Evolutionary conservation across 768 basidiomycete genomes (phyloP).

Genomic region (Candolleomyces aberdarensis): DNA sequence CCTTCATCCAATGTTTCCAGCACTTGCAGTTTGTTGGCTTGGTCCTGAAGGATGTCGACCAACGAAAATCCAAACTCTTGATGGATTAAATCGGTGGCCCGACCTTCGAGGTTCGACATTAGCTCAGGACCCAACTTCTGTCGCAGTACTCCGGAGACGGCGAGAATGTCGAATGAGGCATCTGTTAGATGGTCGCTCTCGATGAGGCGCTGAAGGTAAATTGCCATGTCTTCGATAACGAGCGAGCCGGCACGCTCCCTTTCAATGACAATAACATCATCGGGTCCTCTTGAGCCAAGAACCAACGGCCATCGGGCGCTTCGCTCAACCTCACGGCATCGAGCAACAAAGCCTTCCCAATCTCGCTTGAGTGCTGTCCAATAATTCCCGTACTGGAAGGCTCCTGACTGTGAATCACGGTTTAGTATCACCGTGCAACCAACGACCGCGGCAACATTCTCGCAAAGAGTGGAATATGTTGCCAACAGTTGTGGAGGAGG

Average conservation of each 20-base stretch:
- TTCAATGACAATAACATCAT: slow-evolving; percentile 63
- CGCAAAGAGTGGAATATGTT: slow-evolving; percentile 63
- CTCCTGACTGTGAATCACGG: slow-evolving; percentile 75
- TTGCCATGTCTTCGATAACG: slow-evolving; percentile 64
- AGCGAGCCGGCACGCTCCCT: slow-evolving; percentile 71
- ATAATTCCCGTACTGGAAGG: slow-evolving; percentile 72
- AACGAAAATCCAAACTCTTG: slow-evolving; percentile 80
- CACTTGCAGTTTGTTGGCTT: slow-evolving; percentile 51
- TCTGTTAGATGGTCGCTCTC: slow-evolving; percentile 39
- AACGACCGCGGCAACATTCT: slow-evolving; percentile 80
- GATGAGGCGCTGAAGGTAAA: slow-evolving; percentile 53
- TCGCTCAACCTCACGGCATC: slow-evolving; percentile 88
- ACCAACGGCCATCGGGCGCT: slow-evolving; percentile 78
- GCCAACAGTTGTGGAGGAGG: slow-evolving; percentile 54
- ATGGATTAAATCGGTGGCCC: slow-evolving; percentile 60
- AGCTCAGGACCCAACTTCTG: slow-evolving; percentile 56
- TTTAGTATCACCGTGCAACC: slow-evolving; percentile 80
- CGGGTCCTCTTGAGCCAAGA: slow-evolving; percentile 45
- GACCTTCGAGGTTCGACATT: slow-evolving; percentile 54
- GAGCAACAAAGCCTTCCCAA: slow-evolving; percentile 94
- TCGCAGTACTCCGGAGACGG: slow-evolving; percentile 61
- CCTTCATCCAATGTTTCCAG: slow-evolving; percentile 58
- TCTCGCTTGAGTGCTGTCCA: slow-evolving; percentile 85
- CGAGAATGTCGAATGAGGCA: slow-evolving; percentile 53
- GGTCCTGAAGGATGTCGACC: slow-evolving; percentile 69